A percentile compares a stretch with the other conserved stretches of the same genome.
Evolutionary conservation across 2,329 filamentous ascomycete genomes (phyloP).

Genomic region (Lojkania enalia): DNA sequence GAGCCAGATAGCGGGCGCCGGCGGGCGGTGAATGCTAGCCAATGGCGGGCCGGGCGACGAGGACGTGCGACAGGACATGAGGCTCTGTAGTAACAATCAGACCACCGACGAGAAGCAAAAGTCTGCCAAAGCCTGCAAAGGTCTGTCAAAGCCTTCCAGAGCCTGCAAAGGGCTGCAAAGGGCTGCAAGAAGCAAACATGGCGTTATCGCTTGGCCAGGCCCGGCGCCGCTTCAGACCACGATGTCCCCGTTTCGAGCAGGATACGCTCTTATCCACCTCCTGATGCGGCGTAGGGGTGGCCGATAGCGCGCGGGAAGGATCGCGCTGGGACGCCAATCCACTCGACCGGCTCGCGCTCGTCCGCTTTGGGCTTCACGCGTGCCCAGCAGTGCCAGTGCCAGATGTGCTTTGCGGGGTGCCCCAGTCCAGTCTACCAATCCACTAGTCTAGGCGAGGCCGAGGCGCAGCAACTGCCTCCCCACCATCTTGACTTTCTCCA

Average conservation of each 20-base stretch:
- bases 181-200: no score
- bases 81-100: slow-evolving; percentile 13
- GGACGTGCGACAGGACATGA: slow-evolving; percentile 5
- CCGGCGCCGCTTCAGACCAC: no score
- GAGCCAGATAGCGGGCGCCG: slow-evolving; percentile 4
- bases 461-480: no score
- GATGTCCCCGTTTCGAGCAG: no score
- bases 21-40: slow-evolving; percentile 9
- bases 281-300: slow-evolving; percentile 10
- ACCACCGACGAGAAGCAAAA: slow-evolving; percentile 3
- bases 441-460: slow-evolving; percentile 35
- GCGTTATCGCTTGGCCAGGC: no score
- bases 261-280: slow-evolving; percentile 11
- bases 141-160: no score
- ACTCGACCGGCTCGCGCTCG: slow-evolving; percentile 7
- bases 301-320: slow-evolving; percentile 13
- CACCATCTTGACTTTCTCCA: not conserved
- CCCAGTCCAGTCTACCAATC: no score
- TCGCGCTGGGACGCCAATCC: no score
- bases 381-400: no score
- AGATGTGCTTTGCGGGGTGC: slow-evolving; percentile 19
- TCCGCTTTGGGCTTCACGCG: slow-evolving; percentile 3
- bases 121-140: not conserved
- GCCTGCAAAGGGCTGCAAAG: no score
- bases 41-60: slow-evolving; percentile 2